Percentiles rank a stretch among this genome's conserved stretches.
Conservation (phyloP, 805 yeast genomes). For the Hanseniaspora taiwanica region DNA sequence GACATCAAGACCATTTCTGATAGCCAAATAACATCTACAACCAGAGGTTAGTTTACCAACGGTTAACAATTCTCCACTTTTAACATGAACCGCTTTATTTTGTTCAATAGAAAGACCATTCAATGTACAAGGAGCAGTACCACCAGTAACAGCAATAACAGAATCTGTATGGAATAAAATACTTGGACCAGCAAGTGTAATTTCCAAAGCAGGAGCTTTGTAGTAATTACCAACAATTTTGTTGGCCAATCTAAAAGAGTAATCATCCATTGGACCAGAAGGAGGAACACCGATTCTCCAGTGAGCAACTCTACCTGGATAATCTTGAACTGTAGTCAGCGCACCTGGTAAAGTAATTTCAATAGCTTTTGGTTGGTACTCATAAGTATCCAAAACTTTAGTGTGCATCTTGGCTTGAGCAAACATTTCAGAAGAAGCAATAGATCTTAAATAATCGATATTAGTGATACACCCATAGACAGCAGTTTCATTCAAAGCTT, state of each 20-base stretch:
- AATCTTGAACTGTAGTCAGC: conserved; percentile 92
- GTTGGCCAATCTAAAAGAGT: conserved; percentile 81
- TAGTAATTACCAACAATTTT: conserved; percentile 77
- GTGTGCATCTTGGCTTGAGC: conserved; percentile 75
- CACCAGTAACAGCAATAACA: conserved; percentile 79
- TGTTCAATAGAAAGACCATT: conserved; percentile 44
- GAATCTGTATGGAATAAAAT: conserved; percentile 72
- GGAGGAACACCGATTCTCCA: conserved; percentile 84
- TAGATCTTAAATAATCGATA: conserved; percentile 75
- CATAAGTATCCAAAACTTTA: conserved; percentile 70
- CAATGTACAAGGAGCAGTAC: conserved; percentile 51
- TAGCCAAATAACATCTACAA: conserved; percentile 79
- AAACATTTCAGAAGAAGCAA: conserved; percentile 77
- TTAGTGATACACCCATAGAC: conserved; percentile 84
- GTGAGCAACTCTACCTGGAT: conserved; percentile 74
- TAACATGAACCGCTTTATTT: conserved; percentile 62
- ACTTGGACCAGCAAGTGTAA: conserved; percentile 80
- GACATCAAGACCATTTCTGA: conserved; percentile 88
- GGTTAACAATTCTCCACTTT: conserved; percentile 63
- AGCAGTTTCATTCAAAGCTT: conserved; percentile 75
- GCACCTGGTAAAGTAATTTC: conserved; percentile 86
- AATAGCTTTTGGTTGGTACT: conserved; percentile 70
- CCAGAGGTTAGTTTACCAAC: conserved; percentile 76
- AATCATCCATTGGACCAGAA: conserved; percentile 95
- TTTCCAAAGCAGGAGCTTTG: conserved; percentile 79